Percentiles rank a stretch among this genome's conserved stretches.
Conservation (phyloP, 2,329 filamentous ascomycete genomes). For the Aureobasidium subglaciale region DNA sequence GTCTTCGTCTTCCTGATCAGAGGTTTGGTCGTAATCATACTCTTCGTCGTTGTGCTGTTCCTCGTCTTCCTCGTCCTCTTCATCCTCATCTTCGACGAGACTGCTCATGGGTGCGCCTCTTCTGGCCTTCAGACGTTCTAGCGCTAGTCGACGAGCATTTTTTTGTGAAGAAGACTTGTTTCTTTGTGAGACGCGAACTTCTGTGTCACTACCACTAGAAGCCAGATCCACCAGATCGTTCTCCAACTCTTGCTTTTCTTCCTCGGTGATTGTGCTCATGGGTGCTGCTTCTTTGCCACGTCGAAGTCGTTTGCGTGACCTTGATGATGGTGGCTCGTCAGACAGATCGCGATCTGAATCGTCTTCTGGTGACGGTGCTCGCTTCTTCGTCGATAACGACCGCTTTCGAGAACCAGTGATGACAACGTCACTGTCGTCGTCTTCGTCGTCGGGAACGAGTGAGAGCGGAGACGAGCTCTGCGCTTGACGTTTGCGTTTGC, state of each 20-base stretch:
- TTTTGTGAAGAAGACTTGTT: constrained; percentile 26
- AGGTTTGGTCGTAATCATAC: constrained; percentile 25
- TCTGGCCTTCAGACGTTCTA: constrained; percentile 38
- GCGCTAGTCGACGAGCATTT: constrained; percentile 34
- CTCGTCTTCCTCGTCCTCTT: constrained; percentile 20
- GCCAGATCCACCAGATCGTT: constrained; percentile 40
- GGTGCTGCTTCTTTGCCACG: not conserved
- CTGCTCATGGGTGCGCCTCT: constrained; percentile 28
- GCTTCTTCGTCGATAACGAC: not conserved
- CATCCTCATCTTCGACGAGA: constrained; percentile 15
- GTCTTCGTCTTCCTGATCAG: constrained; percentile 25
- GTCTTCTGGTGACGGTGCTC: not conserved
- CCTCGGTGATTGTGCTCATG: constrained; percentile 20
- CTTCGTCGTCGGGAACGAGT: constrained; percentile 17
- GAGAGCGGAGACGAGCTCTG: not conserved
- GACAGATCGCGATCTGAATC: not conserved
- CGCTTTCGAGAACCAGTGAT: constrained; percentile 21
- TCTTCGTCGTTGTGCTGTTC: constrained; percentile 25
- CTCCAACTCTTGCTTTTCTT: constrained; percentile 33
- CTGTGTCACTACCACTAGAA: constrained; percentile 26
- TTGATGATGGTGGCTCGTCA: constrained; percentile 1
- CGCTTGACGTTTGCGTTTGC: constrained; percentile 16
- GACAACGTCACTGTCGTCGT: constrained; percentile 21
- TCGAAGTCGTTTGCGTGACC: constrained; percentile 11
- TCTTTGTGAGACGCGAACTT: constrained; percentile 19